Base-by-base conservation (phyloP, 108 stramenopile genomes). In the Skeletonema tropicum region DNA sequence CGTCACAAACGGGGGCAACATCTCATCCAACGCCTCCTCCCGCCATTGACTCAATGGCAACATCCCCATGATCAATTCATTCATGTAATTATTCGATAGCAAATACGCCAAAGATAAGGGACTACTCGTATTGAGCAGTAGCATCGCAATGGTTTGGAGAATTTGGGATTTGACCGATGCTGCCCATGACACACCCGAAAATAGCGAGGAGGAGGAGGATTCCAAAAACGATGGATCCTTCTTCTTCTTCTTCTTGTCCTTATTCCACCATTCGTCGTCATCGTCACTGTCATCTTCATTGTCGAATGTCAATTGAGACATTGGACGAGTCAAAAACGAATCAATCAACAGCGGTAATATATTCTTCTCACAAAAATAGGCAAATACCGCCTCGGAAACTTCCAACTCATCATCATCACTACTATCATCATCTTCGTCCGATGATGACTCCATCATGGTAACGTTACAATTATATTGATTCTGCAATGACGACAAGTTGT, bases 301-400 rank as follows among this genome's bases (percentile, higher is more conserved):
- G 0, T 3, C 65, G 25, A 45, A 45, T 0, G 65, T 31, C 38
- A 61, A 39, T 5, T 69, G 25, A 29, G 74, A 66, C 17, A 85
- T 85, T 21, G 74, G 81, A 32, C 72, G 84, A 57, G 80, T 83
- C 46, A 83, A 80, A 5, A 88, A 76, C 38, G 92, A 89, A 48
- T 92, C 94, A 3, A 94, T 84, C 30, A 94, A 67, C 73, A 94
- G 73, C 3, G 89, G 80, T 0, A 92, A 69, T 6, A 94, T 85
- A 57, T 84, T 86, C 71, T 94, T 94, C 70, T 94, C 91, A 73
- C 91, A 94, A 80, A 94, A 92, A 73, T 94, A 94, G 23, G 89
- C 91, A 85, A 94, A 94, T 11, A 90, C 77, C 32, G 89, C 60
- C 46, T 61, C 71, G 60, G 60, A 57, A 19, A 68, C 80, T 60